Evolutionary conservation across 179 eudicot species (phyloP).

Genomic region (Corrigiola litoralis): DNA sequence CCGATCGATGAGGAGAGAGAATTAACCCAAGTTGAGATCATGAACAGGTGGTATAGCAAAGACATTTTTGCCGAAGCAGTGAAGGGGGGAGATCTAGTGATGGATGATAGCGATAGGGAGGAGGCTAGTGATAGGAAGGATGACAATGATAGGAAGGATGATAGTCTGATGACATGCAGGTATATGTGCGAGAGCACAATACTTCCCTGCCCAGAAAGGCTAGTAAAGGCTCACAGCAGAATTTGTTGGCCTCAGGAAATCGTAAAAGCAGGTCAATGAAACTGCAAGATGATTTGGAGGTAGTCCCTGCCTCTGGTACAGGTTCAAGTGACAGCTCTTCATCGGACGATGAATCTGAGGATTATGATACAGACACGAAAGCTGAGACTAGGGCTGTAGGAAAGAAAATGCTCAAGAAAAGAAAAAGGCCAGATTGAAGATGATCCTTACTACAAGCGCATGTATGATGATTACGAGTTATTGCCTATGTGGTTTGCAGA

Average conservation of each 20-base stretch:
- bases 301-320: slow-evolving; percentile 80
- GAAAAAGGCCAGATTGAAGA: slow-evolving; percentile 61
- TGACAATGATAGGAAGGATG: no score
- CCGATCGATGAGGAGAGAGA: slow-evolving; percentile 46
- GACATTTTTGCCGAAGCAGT: slow-evolving; percentile 71
- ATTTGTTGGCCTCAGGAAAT: neutral
- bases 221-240: slow-evolving; percentile 8
- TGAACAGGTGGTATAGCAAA: slow-evolving; percentile 61
- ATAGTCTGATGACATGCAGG: slow-evolving; percentile 53
- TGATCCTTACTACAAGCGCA: slow-evolving; percentile 78
- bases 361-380: slow-evolving; percentile 52
- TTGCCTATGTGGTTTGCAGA: slow-evolving; percentile 82
- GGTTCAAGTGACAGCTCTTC: slow-evolving; percentile 76
- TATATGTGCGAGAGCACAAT: slow-evolving; percentile 27
- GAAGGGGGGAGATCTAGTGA: slow-evolving; percentile 33
- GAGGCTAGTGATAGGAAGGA: no score
- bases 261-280: slow-evolving; percentile 24
- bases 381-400: slow-evolving; percentile 76
- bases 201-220: slow-evolving; percentile 16
- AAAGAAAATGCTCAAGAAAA: slow-evolving; percentile 82
- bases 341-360: slow-evolving; percentile 71
- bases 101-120: slow-evolving; percentile 44
- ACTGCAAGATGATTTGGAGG: slow-evolving; percentile 64
- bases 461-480: slow-evolving; percentile 50
- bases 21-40: slow-evolving; percentile 68